Evolutionary conservation across 768 basidiomycete genomes (phyloP).

Genomic region (Daedaleopsis nitida): DNA sequence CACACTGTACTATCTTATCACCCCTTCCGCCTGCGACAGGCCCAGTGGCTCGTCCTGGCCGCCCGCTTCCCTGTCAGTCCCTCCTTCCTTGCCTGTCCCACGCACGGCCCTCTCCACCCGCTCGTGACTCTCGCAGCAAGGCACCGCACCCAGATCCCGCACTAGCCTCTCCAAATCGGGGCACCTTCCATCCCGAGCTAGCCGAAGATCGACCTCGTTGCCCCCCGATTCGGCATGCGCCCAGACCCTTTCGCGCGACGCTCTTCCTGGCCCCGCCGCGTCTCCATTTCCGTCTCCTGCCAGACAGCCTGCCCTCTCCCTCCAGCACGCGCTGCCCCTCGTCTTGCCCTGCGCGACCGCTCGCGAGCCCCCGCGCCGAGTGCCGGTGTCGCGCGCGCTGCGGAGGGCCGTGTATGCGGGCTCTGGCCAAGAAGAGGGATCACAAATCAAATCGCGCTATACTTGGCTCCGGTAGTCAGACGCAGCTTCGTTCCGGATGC

Average conservation of each 20-base stretch:
- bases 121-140: conserved; percentile 24
- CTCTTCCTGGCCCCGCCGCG: conserved; percentile 8
- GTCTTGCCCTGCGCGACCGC: not conserved
- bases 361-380: not conserved
- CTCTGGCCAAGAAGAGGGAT: conserved; percentile 9
- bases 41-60: conserved; percentile 15
- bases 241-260: conserved; percentile 18
- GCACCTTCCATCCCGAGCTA: conserved; percentile 23
- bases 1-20: conserved; percentile 24
- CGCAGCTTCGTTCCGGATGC: conserved; percentile 14
- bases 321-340: not conserved
- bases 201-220: conserved; percentile 26
- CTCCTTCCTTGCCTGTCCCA: conserved; percentile 21
- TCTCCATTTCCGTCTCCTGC: conserved; percentile 12
- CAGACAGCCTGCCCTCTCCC: not conserved
- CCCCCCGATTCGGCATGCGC: conserved; percentile 20
- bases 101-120: conserved; percentile 19
- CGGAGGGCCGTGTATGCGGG: not conserved
- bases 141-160: conserved; percentile 16
- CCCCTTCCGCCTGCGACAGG: conserved; percentile 17
- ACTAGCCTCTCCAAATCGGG: conserved; percentile 12
- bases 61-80: conserved; percentile 20
- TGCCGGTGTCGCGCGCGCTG: not conserved
- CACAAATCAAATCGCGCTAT: conserved; percentile 17
- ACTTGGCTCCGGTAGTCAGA: conserved; percentile 19